Conservation (phyloP, 805 yeast species). For the Yarrowia deformans region DNA sequence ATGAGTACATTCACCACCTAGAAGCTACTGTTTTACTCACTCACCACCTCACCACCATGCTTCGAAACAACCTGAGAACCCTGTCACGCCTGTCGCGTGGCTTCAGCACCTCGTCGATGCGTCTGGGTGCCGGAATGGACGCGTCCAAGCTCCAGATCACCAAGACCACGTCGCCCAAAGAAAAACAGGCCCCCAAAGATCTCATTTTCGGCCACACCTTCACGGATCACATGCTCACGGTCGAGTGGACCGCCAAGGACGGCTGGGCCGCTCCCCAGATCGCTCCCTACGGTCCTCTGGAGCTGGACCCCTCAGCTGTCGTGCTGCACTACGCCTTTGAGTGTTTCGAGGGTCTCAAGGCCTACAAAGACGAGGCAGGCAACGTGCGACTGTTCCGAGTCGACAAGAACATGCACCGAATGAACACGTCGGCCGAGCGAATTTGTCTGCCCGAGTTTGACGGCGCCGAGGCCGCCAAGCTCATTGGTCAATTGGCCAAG, state of each 20-base stretch:
- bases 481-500: conserved; percentile 76
- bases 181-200: conserved; percentile 64
- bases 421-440: conserved; percentile 88
- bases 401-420: conserved; percentile 87
- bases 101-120: conserved; percentile 26
- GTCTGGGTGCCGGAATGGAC: conserved; percentile 56
- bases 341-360: conserved; percentile 95
- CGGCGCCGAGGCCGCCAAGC: conserved; percentile 73
- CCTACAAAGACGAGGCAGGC: conserved; percentile 68
- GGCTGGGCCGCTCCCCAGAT: conserved; percentile 95
- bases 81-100: conserved; percentile 23
- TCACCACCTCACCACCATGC: conserved; percentile 1
- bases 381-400: conserved; percentile 86
- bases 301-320: conserved; percentile 84
- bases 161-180: conserved; percentile 59
- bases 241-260: conserved; percentile 75
- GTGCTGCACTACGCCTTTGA: conserved; percentile 96
- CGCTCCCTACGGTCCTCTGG: conserved; percentile 78
- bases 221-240: conserved; percentile 86
- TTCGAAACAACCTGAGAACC: conserved; percentile 18
- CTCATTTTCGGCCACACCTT: conserved; percentile 76
- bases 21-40: too few species aligned
- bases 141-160: conserved; percentile 61
- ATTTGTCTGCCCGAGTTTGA: conserved; percentile 90
- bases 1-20: too few species aligned